Base-by-base conservation (phyloP, 2,329 filamentous ascomycete genomes). In the Diplodia scrobiculata region DNA sequence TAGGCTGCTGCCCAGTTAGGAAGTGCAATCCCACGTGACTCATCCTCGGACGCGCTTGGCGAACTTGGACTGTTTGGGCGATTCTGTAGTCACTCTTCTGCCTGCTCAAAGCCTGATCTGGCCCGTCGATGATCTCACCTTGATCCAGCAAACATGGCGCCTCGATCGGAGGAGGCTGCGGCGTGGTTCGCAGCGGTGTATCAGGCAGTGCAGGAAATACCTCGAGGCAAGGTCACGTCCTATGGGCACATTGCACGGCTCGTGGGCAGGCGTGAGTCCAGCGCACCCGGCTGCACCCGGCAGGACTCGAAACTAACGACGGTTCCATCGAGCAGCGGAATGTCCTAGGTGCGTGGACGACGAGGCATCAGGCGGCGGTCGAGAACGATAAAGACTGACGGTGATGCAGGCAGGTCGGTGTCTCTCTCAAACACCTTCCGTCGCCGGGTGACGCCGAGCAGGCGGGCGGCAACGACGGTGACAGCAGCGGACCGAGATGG, bases 381-480 rank as follows among this genome's bases (percentile, higher is more conserved):
- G 19, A 38, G n/a, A 32, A 13, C 47, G 27, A 38, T 14, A 14
- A 19, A 25, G 34, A 14, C 13, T 60, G 64, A 66, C 36, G 58
- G 70, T 75, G 73, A 72, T 70, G 68, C 70, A 80, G 93, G 66
- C 94, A 98, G 79, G 93, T 98, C 6, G 94, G 94, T 63, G 84
- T 95, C 54, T 96, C 91, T 77, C 85, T 98, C 29, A 97, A 97
- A 76, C 89, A 97, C 75, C 86, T 98, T 13, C 86, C 92, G 75
- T 65, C 82, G 62, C 70, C 72, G 53, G 78, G 76, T 71, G 58
- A 62, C 67, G 53, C 54, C 55, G 45, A 62, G 58, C 45, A 50
- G 29, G 29, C 27, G 27, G 48, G 50, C 48, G 50, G 25, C 50
- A 34, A 47, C 52, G 52, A 38, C 34, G 54, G 70, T 10, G 73